Percentiles rank a stretch among this genome's conserved stretches.
Conservation (phyloP, 2,329 filamentous ascomycete species). For the Aspergillus fischeri region DNA sequence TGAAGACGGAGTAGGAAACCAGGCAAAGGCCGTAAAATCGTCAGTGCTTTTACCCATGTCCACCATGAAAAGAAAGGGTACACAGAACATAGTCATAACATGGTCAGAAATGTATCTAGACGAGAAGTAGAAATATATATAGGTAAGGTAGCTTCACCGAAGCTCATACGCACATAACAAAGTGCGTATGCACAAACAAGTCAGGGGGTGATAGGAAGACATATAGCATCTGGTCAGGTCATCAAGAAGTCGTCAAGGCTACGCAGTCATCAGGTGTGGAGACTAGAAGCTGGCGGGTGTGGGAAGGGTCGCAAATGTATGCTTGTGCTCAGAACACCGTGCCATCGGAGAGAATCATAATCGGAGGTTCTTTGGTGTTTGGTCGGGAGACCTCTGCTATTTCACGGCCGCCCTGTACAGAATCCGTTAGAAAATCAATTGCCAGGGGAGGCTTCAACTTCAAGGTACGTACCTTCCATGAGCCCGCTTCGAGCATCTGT, state of each 20-base stretch:
- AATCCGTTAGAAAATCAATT: constrained; percentile 19
- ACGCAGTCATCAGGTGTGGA: constrained; percentile 13
- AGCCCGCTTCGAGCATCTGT: constrained; percentile 91
- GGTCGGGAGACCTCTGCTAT: constrained; percentile 92
- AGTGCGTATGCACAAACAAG: not conserved
- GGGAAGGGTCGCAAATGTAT: constrained; percentile 17
- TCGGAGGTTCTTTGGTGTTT: constrained; percentile 94
- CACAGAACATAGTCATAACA: constrained; percentile 10
- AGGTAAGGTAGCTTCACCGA: not conserved
- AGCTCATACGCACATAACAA: not conserved
- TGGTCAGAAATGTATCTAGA: constrained; percentile 9
- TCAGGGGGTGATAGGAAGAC: constrained; percentile 8
- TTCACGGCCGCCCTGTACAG: constrained; percentile 76
- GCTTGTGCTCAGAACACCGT: constrained; percentile 71
- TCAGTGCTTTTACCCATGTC: not conserved
- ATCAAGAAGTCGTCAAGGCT: constrained; percentile 30
- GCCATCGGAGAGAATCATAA: constrained; percentile 92
- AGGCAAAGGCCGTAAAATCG: not conserved
- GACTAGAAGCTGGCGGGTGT: constrained; percentile 15
- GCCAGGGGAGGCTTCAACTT: not conserved
- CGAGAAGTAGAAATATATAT: constrained; percentile 8
- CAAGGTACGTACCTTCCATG: constrained; percentile 78
- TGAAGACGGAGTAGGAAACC: not conserved
- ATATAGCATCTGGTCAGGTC: constrained; percentile 27
- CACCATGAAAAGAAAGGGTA: constrained; percentile 6